Base-by-base conservation (phyloP, 805 yeast genomes). In the Monosporozyma aquatica region DNA sequence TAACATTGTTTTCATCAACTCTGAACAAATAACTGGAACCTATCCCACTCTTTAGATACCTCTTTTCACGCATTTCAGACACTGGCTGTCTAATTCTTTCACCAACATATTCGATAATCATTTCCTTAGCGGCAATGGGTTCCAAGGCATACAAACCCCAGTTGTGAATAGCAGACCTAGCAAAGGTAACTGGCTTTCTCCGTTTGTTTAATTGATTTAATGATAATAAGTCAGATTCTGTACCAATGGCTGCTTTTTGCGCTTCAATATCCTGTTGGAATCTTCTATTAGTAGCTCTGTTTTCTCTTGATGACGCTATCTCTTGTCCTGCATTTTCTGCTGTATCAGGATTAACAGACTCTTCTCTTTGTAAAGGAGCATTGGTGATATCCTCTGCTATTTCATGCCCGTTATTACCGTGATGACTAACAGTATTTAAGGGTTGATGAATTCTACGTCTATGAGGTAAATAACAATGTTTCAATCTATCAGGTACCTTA, bases 61-160 rank as follows among this genome's bases (percentile, higher is more conserved):
- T 72, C 58, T 79, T 79, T 56, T 92, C 99, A 40, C 98, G 72
- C 53, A 85, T 76, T 54, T 92, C 98, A 1, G 97, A 95, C 32
- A 89, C 90, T 44, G 86, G 95, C 55, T 87, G 96, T 43, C 97
- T 71, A 23, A 92, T 79, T 43, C 94, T 74, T 52, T 92, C 97
- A 23, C 99, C 99, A 4, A 92, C 97, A 54, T 92, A 92, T 62
- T 92, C 99, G 45, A 92, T 90, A 55, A 92, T 87, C 96, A 92
- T 90, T 62, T 92, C 98, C 51, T 80, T 83, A 1, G 92, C 94
- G n/a, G 87, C 84, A 56, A 92, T 92, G 2, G 95, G 95, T 55
- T 92, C 97, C 54, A 85, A 67, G 0, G 99, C 98, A 64, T 87
- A 92, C 30, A 92, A 66, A 0, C 99, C 99, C 98, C 98, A 92